Percentiles rank a stretch among this genome's conserved stretches.
phyloP scores from a whole-genome alignment of 164 flowering plant species.

The Buxus sempervirens region DNA sequence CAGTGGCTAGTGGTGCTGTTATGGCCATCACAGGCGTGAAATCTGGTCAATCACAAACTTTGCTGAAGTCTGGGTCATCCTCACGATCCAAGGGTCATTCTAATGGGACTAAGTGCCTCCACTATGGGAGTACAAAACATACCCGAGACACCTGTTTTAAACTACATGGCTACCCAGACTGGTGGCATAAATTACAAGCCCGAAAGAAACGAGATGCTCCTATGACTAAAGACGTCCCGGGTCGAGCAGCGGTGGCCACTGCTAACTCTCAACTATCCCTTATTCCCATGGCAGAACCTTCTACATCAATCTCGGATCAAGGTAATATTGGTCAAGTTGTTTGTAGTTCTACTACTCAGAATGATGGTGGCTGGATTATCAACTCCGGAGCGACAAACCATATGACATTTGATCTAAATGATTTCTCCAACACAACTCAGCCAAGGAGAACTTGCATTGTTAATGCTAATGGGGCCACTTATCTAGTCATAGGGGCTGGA shows the following conservation, averaged over 20 bases:
- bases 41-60: too few species aligned
- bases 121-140: too few species aligned
- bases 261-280: constrained; percentile 6
- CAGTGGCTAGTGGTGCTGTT: too few species aligned
- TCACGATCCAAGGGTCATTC: too few species aligned
- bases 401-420: background rate
- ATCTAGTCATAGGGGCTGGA: background rate
- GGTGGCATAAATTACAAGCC: too few species aligned
- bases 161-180: too few species aligned
- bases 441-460: background rate
- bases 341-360: background rate
- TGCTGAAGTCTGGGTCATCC: too few species aligned
- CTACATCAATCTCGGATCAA: background rate
- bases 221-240: background rate
- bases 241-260: background rate
- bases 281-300: background rate
- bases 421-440: background rate
- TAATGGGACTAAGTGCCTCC: too few species aligned
- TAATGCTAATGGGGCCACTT: background rate
- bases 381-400: background rate
- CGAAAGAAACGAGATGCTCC: background rate
- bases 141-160: too few species aligned
- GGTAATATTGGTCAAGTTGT: background rate
- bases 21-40: too few species aligned
- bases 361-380: background rate